Evolutionary conservation across 139 green algal species (phyloP), one percentile per base, ranked within the genome.

Genomic region (Coelastrella sp.): DNA sequence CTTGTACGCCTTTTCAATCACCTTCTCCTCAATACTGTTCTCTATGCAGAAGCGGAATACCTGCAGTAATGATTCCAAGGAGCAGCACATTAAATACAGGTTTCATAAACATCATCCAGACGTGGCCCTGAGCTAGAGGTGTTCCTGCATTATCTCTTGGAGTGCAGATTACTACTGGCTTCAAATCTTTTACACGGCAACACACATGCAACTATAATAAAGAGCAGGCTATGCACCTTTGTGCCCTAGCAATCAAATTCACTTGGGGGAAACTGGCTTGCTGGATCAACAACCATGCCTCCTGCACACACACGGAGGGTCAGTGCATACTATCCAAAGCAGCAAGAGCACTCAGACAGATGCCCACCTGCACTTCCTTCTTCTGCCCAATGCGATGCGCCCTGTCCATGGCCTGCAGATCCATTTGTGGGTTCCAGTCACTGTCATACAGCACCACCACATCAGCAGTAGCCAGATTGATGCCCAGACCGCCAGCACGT

Each of bases 1-100:
- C 95, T 99, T 99, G 95, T 99, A 99, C 70, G 98, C 98, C 94
- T 99, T 99, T 95, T 99, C 98, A 84, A 99, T 99, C n/a, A 99
- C 97, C 96, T 99, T 99, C 93, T 99, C 98, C 93, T 99, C 98
- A 73, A 99, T 99, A 57, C 94, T 96, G 94, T 98, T 96, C 92
- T 99, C 98, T 61, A 96, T 98, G 95, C 97, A 99, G 90, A 99
- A 98, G 25, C 98, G 95, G 96, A 99, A 99, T 59, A 99, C 93
- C 82, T 87, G 88, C 20, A 90, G 86, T 24, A 66, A 78, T 58
- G 22, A 56, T 27, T 22, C 6, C 63, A 17, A 14, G 63, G 63
- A 70, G 63, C 15, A 17, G 15, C 6, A 70, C 63, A 49, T 49
- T 49, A 49, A 49, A 49, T 49, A 49, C 35, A 49, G 35, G 35